Evolutionary conservation across 768 basidiomycete genomes (phyloP).

Genomic region (Lactarius evosmus): DNA sequence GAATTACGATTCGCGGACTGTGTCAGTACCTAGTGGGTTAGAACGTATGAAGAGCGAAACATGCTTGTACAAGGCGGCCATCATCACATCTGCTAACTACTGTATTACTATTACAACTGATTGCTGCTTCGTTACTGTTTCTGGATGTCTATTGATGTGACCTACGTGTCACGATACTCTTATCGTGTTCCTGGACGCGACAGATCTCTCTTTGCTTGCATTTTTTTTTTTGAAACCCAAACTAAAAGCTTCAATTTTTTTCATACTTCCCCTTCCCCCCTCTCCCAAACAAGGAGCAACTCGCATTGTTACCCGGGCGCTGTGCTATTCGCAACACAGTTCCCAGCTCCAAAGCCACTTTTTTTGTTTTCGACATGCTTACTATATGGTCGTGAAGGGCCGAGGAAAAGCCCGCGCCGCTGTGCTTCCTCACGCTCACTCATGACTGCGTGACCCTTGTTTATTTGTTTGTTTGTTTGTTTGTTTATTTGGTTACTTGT

Average conservation of each 20-base stretch:
- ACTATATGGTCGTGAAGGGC: conserved; percentile 18
- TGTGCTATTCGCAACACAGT: neutral
- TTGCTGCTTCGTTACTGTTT: conserved; percentile 1
- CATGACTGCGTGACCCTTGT: conserved; percentile 1
- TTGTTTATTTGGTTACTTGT: conserved; percentile 5
- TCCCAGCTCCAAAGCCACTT: neutral
- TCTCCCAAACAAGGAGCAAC: neutral
- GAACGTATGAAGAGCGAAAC: conserved; percentile 18
- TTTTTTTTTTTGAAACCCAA: conserved; percentile 11
- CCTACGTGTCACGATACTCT: conserved; percentile 12
- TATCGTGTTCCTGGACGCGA: conserved; percentile 24
- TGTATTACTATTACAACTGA: neutral
- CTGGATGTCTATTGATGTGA: conserved; percentile 21
- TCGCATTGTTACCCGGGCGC: conserved; percentile 13
- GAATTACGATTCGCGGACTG: neutral
- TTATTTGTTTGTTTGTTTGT: conserved; percentile 14
- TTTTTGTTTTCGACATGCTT: neutral
- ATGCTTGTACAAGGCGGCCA: conserved; percentile 10
- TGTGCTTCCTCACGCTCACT: conserved; percentile 1
- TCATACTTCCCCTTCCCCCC: neutral
- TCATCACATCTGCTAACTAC: neutral
- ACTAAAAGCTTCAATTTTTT: conserved; percentile 23
- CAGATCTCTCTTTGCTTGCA: conserved; percentile 3
- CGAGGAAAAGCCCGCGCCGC: conserved; percentile 15
- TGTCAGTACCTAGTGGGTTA: conserved; percentile 2